Evolutionary conservation across 441 rosid species (phyloP).

Genomic region (Populus tomentosa): DNA sequence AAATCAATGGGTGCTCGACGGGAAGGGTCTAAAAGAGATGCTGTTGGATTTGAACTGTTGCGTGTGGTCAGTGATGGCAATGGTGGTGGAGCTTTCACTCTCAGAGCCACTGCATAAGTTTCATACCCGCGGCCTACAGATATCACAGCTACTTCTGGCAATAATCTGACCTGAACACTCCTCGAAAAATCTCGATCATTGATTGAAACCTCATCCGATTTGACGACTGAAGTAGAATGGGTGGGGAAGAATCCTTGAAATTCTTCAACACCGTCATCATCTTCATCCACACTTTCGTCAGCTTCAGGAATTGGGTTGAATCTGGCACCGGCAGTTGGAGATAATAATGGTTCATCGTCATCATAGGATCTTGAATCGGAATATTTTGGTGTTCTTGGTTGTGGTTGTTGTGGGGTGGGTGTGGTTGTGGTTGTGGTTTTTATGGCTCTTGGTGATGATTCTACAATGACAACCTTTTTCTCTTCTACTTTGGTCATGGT

Average conservation of each 20-base stretch:
- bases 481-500: constrained; percentile 36
- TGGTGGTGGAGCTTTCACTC: constrained; percentile 57
- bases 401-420: background rate
- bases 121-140: constrained; percentile 52
- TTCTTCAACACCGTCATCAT: constrained; percentile 38
- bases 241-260: constrained; percentile 61
- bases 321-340: constrained; percentile 50
- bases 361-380: constrained; percentile 47
- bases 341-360: constrained; percentile 79
- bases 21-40: constrained; percentile 32
- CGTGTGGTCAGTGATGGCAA: background rate
- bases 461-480: constrained; percentile 38
- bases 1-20: constrained; percentile 68
- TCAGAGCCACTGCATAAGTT: constrained; percentile 56
- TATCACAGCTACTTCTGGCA: constrained; percentile 66
- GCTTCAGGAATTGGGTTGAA: constrained; percentile 82
- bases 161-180: constrained; percentile 47
- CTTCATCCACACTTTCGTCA: constrained; percentile 54
- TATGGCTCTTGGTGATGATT: constrained; percentile 47
- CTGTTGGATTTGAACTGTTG: constrained; percentile 13
- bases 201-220: constrained; percentile 14
- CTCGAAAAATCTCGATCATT: constrained; percentile 13
- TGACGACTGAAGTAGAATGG: constrained; percentile 31
- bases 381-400: constrained; percentile 9
- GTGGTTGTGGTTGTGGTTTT: constrained; percentile 15